phyloP scores from a whole-genome alignment of 768 basidiomycete genomes.

The Gloeopeniophorella convolvens region DNA sequence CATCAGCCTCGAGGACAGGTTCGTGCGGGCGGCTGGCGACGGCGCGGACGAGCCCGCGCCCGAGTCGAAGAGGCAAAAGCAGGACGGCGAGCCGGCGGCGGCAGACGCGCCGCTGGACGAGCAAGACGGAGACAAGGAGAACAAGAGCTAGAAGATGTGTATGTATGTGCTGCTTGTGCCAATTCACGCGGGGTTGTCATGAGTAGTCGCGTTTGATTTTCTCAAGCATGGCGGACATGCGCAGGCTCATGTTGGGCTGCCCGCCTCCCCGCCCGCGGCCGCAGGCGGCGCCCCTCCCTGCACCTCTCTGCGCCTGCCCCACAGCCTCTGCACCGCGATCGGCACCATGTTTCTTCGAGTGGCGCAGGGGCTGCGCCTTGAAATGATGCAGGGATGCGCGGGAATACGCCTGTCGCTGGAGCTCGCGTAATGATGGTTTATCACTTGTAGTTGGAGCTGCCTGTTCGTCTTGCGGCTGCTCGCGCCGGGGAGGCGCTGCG shows the following conservation, averaged over 20 bases:
- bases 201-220: constrained; percentile 65
- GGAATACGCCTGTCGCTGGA: constrained; percentile 58
- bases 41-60: constrained; percentile 9
- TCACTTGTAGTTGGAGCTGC: constrained; percentile 6
- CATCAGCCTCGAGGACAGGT: constrained; percentile 54
- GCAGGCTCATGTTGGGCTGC: constrained; percentile 75
- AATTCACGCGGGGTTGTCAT: constrained; percentile 22
- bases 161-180: neutral
- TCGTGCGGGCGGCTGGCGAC: constrained; percentile 41
- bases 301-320: constrained; percentile 22
- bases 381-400: constrained; percentile 49
- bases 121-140: constrained; percentile 46
- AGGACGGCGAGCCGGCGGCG: constrained; percentile 9
- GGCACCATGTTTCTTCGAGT: constrained; percentile 22
- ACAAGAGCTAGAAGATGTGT: constrained; percentile 32
- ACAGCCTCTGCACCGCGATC: constrained; percentile 13
- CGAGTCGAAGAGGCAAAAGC: constrained; percentile 18
- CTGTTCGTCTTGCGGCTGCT: neutral
- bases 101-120: constrained; percentile 24
- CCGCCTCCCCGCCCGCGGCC: constrained; percentile 39
- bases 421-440: constrained; percentile 45
- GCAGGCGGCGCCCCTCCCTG: constrained; percentile 14
- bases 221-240: constrained; percentile 83
- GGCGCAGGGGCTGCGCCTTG: constrained; percentile 40
- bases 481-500: neutral